Evolutionary conservation across 805 yeast genomes (phyloP).

Genomic region (Kurtzmaniella fragi): DNA sequence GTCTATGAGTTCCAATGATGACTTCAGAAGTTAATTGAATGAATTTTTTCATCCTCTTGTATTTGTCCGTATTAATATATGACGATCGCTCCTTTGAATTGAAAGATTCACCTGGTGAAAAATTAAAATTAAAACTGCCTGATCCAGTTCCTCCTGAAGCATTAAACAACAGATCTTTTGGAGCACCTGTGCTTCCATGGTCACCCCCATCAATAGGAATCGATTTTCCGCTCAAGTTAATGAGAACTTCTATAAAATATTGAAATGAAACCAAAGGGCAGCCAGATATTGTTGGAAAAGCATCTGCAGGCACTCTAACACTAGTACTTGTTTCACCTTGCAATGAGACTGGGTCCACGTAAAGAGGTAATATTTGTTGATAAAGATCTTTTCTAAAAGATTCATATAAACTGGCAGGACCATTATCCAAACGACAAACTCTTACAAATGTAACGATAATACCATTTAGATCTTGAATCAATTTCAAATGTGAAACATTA

Average conservation of each 20-base stretch:
- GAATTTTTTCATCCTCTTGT: conserved; percentile 72
- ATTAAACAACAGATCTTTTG: conserved; percentile 3
- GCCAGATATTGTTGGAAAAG: conserved; percentile 77
- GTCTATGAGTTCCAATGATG: conserved; percentile 73
- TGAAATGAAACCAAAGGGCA: conserved; percentile 73
- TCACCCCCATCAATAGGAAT: conserved; percentile 22
- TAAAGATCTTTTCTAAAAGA: conserved; percentile 80
- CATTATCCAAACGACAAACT: conserved; percentile 61
- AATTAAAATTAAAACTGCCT: conserved; percentile 19
- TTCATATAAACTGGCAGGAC: conserved; percentile 56
- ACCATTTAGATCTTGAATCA: conserved; percentile 65
- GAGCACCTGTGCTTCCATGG: conserved; percentile 6
- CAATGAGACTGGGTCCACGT: conserved; percentile 64
- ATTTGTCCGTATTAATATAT: conserved; percentile 73
- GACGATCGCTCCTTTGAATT: conserved; percentile 29
- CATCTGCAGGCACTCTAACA: conserved; percentile 74
- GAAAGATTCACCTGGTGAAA: conserved; percentile 11
- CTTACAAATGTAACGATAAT: conserved; percentile 75
- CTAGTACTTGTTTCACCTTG: conserved; percentile 55
- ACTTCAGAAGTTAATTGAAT: conserved; percentile 78
- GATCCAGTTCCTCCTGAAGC: conserved; percentile 8
- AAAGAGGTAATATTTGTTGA: conserved; percentile 72
- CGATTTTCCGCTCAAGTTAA: conserved; percentile 68
- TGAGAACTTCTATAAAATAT: conserved; percentile 76
- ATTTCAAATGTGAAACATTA: conserved; percentile 62